These are phyloP conservation scores for Chenopodium suecicum DNA, from an alignment of 148 eudicot genomes.

Conservation along the genomic window DNA sequence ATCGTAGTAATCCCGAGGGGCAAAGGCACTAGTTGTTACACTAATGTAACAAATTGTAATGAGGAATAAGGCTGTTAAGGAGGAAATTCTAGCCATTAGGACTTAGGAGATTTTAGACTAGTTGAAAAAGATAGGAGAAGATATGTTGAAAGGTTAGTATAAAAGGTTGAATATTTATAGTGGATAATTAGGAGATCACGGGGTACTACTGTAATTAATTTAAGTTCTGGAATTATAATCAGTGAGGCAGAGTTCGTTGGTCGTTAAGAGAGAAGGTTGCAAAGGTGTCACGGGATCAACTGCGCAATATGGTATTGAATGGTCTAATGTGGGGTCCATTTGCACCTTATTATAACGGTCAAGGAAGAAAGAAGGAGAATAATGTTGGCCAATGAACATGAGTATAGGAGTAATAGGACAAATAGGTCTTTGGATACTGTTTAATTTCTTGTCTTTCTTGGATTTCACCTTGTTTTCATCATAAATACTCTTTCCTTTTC, in stretches of 20 bases:
- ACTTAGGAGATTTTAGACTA: neutral
- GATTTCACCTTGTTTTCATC: neutral
- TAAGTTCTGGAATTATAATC: neutral
- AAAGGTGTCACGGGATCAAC: constrained; percentile 50
- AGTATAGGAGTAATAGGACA: neutral
- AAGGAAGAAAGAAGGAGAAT: neutral
- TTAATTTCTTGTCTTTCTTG: neutral
- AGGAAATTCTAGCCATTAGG: neutral
- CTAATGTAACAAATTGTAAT: constrained; percentile 18
- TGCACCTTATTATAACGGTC: neutral
- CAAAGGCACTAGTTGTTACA: constrained; percentile 43
- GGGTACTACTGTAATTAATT: neutral
- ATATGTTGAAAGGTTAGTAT: neutral
- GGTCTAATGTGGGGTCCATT: constrained; percentile 13
- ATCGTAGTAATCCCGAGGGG: constrained; percentile 42
- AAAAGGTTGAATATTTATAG: neutral
- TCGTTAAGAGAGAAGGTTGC: constrained; percentile 24
- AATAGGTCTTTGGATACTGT: neutral
- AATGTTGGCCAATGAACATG: neutral
- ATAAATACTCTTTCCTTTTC: no score
- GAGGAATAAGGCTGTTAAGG: neutral
- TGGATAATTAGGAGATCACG: neutral
- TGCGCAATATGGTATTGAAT: constrained; percentile 34
- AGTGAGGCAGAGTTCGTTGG: constrained; percentile 36
- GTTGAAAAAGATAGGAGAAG: neutral